These are phyloP conservation scores for Smallanthus sonchifolius DNA, from an alignment of 129 eudicot genomes.

Conservation along the genomic window DNA sequence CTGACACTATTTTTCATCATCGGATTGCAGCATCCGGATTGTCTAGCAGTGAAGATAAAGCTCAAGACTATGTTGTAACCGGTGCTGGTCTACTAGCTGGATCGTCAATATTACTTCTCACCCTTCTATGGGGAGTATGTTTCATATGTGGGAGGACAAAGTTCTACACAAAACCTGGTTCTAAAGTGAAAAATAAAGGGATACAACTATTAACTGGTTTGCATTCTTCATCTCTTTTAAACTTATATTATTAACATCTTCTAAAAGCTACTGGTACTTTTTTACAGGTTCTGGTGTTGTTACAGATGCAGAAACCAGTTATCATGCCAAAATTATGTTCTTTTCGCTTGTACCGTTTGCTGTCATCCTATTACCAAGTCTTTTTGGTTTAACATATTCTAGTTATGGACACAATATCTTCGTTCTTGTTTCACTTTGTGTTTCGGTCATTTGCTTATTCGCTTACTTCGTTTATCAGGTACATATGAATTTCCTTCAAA, in stretches of 20 bases:
- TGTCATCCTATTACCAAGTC: slow-evolving; percentile 50
- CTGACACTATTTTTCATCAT: background rate
- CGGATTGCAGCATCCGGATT: slow-evolving; percentile 59
- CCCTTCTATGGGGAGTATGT: slow-evolving; percentile 69
- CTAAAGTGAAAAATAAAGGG: slow-evolving; percentile 14
- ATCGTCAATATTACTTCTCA: slow-evolving; percentile 57
- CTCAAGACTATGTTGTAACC: slow-evolving; percentile 56
- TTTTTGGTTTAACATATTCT: slow-evolving; percentile 35
- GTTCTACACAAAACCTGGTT: slow-evolving; percentile 23
- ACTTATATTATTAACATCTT: background rate
- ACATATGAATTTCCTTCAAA: background rate
- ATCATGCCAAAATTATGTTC: slow-evolving; percentile 70
- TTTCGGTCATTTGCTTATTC: slow-evolving; percentile 41
- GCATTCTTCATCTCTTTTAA: slow-evolving; percentile 1
- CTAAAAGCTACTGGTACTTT: background rate
- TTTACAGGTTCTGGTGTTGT: slow-evolving; percentile 54
- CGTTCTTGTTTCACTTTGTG: slow-evolving; percentile 38
- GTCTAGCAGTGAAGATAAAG: slow-evolving; percentile 37
- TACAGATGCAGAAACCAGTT: slow-evolving; percentile 57
- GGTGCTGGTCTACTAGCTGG: slow-evolving; percentile 80
- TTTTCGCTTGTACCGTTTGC: slow-evolving; percentile 58
- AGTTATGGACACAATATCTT: slow-evolving; percentile 27
- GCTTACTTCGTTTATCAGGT: slow-evolving; percentile 73
- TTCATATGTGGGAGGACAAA: slow-evolving; percentile 41
- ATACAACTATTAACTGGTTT: slow-evolving; percentile 35